These are phyloP conservation scores for Cicer chorassanicum DNA, from an alignment of 306 rosid genomes.

Conservation along the genomic window DNA sequence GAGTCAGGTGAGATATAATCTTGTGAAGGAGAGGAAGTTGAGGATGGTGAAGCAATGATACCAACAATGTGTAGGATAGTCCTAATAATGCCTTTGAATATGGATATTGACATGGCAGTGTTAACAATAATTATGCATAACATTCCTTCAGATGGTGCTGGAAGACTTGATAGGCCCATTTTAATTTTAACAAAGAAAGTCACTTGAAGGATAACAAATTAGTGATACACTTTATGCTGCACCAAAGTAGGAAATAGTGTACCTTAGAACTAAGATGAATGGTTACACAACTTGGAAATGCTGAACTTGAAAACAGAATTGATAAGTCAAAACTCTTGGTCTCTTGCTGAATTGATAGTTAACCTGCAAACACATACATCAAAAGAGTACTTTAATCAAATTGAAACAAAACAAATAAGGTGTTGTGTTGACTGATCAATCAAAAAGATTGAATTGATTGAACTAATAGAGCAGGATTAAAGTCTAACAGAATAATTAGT, in stretches of 20 bases:
- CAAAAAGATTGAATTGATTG: constrained; percentile 22
- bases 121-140: constrained; percentile 70
- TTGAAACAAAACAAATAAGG: constrained; percentile 36
- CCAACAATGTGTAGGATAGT: constrained; percentile 75
- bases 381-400: constrained; percentile 35
- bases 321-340: constrained; percentile 25
- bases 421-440: constrained; percentile 26
- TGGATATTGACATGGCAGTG: constrained; percentile 76
- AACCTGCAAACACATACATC: constrained; percentile 52
- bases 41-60: constrained; percentile 58
- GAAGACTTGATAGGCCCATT: constrained; percentile 96
- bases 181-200: constrained; percentile 20
- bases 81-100: constrained; percentile 75
- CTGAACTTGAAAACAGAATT: background rate
- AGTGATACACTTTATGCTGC: constrained; percentile 20
- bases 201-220: background rate
- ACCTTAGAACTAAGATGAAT: background rate
- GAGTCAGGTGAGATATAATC: constrained; percentile 56
- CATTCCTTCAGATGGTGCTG: constrained; percentile 94
- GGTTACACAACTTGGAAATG: no score
- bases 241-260: background rate
- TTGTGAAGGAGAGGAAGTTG: constrained; percentile 44
- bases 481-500: background rate
- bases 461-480: constrained; percentile 30
- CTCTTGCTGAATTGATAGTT: constrained; percentile 30